phyloP scores from a whole-genome alignment of 805 yeast genomes.

The Candida sanyiensis region DNA sequence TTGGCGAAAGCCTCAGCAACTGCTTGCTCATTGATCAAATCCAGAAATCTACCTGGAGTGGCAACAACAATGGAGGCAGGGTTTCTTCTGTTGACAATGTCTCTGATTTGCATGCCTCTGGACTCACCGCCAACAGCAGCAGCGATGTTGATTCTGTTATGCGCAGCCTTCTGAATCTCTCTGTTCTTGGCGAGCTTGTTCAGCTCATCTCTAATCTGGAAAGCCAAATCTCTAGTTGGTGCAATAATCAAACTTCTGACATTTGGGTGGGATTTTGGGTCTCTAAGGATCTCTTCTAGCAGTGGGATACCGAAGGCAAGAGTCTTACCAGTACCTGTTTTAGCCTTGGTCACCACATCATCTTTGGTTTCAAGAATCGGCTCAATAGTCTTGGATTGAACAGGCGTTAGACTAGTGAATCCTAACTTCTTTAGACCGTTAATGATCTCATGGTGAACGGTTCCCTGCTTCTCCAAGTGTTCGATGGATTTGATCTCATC shows the following conservation, averaged over 20 bases:
- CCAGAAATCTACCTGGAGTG: constrained; percentile 84
- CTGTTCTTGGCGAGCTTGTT: constrained; percentile 36
- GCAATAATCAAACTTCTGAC: constrained; percentile 67
- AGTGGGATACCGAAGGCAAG: constrained; percentile 83
- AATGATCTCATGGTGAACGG: constrained; percentile 26
- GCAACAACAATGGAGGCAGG: constrained; percentile 67
- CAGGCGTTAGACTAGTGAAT: constrained; percentile 55
- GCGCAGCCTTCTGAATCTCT: constrained; percentile 17
- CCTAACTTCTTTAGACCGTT: constrained; percentile 38
- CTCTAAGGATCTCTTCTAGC: constrained; percentile 47
- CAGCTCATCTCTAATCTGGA: constrained; percentile 69
- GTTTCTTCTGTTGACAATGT: constrained; percentile 25
- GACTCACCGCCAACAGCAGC: constrained; percentile 67
- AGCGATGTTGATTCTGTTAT: constrained; percentile 34
- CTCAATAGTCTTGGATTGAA: constrained; percentile 57
- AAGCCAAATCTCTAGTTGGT: constrained; percentile 89
- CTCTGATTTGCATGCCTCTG: constrained; percentile 32
- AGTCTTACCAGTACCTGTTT: constrained; percentile 95
- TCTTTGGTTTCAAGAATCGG: constrained; percentile 48
- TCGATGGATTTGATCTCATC: constrained; percentile 15
- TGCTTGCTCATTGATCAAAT: constrained; percentile 44
- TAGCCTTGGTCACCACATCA: constrained; percentile 82
- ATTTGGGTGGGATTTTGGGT: constrained; percentile 25
- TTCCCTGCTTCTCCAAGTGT: constrained; percentile 25
- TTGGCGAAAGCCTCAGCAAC: constrained; percentile 41